Conservation (phyloP, 148 eudicot species). For the Gaultheria prostrata region DNA sequence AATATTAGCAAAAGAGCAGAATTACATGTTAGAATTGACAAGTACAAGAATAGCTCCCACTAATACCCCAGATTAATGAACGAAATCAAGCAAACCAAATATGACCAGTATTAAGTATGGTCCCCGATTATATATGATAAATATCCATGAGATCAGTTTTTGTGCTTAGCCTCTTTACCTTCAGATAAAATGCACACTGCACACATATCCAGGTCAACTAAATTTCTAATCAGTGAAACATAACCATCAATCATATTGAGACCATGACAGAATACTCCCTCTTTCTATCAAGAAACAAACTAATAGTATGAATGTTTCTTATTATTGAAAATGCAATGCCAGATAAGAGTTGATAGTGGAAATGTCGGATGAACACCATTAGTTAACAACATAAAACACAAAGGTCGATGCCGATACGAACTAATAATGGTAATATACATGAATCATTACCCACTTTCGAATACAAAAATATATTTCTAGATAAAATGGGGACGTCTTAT, state of each 20-base stretch:
- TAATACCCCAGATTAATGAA: neutral
- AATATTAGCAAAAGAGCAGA: neutral
- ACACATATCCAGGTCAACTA: neutral
- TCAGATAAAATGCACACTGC: neutral
- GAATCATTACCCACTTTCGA: neutral
- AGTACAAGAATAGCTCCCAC: neutral
- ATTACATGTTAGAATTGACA: neutral
- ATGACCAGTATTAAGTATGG: neutral
- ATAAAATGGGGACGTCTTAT: neutral
- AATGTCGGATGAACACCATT: neutral
- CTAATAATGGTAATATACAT: no score
- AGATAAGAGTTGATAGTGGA: neutral
- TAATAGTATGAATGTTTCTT: neutral
- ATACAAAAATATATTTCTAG: no score
- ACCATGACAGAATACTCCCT: neutral
- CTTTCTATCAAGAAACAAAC: neutral
- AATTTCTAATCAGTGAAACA: neutral
- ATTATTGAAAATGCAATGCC: neutral
- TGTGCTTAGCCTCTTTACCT: neutral
- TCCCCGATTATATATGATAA: neutral
- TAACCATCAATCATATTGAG: neutral
- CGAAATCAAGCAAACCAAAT: slow-evolving; percentile 6
- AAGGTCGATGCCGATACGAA: neutral
- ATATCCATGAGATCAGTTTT: neutral
- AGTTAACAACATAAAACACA: neutral